These are phyloP conservation scores for Colletotrichum melonis DNA, from an alignment of 2,329 filamentous ascomycete genomes.

Conservation along the genomic window DNA sequence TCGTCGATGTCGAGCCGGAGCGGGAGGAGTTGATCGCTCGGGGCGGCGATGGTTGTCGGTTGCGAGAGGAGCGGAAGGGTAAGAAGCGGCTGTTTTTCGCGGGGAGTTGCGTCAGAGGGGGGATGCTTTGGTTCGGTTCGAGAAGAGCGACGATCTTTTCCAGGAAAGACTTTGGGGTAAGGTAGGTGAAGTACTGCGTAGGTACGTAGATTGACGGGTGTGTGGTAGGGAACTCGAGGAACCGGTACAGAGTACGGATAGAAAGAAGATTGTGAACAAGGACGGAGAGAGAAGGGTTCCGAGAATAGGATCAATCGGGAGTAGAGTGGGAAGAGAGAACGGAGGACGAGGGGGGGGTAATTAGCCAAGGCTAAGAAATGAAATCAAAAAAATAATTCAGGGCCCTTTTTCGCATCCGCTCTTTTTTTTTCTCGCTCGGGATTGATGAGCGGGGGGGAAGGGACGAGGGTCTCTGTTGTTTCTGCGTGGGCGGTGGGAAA, in stretches of 20 bases:
- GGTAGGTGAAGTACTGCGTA: neutral
- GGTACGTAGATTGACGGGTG: neutral
- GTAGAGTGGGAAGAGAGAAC: neutral
- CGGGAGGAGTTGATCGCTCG: neutral
- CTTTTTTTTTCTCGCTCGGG: slow-evolving; percentile 1
- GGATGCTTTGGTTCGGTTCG: neutral
- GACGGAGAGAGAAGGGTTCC: neutral
- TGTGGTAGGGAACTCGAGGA: neutral
- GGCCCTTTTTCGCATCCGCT: neutral
- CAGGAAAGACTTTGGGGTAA: neutral
- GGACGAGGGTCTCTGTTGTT: neutral
- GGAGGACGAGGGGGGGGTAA: neutral
- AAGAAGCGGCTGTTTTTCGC: slow-evolving; percentile 25
- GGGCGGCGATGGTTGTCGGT: neutral
- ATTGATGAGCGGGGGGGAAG: slow-evolving; percentile 17
- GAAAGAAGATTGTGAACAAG: neutral
- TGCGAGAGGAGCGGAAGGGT: slow-evolving; percentile 23
- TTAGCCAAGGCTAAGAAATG: neutral
- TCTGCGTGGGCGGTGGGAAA: neutral
- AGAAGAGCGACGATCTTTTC: neutral
- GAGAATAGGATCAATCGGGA: slow-evolving; percentile 20
- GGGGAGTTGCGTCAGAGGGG: slow-evolving; percentile 28
- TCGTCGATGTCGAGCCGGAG: slow-evolving; percentile 10
- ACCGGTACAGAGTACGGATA: neutral
- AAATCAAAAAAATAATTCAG: neutral